phyloP scores from a whole-genome alignment of 1,139 yeast genomes.

The Arxiozyma slooffiae region DNA sequence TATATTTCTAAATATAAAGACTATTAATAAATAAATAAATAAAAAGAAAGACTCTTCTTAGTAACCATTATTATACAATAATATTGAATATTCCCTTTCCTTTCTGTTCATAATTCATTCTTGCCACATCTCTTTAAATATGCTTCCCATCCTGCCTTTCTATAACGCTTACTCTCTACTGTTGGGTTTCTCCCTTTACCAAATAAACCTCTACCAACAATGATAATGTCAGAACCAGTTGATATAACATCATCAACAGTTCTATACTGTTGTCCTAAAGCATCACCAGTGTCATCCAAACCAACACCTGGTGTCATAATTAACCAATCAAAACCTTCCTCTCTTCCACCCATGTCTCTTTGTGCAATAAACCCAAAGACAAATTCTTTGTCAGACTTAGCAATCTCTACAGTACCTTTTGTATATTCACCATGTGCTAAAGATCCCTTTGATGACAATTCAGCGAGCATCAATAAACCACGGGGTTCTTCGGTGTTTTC shows the following conservation, averaged over 20 bases:
- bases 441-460: conserved; percentile 86
- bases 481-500: conserved; percentile 65
- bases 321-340: conserved; percentile 86
- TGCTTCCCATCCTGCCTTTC: conserved; percentile 91
- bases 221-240: conserved; percentile 84
- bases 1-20: not conserved
- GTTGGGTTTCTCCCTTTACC: conserved; percentile 93
- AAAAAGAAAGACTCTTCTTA: no score
- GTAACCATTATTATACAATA: not conserved
- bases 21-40: not conserved
- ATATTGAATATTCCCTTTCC: not conserved
- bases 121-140: conserved; percentile 40
- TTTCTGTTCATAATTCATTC: not conserved
- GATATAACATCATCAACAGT: conserved; percentile 75
- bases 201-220: conserved; percentile 93
- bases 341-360: conserved; percentile 70
- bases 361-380: conserved; percentile 97
- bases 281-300: conserved; percentile 93
- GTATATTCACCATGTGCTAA: conserved; percentile 91
- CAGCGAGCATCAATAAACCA: conserved; percentile 91
- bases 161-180: conserved; percentile 79
- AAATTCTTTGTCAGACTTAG: conserved; percentile 75
- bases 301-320: conserved; percentile 99
- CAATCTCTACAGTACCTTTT: conserved; percentile 75
- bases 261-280: conserved; percentile 92